These are phyloP conservation scores for Eimeria maxima DNA, from an alignment of 169 alveolate species.

Conservation along the genomic window DNA sequence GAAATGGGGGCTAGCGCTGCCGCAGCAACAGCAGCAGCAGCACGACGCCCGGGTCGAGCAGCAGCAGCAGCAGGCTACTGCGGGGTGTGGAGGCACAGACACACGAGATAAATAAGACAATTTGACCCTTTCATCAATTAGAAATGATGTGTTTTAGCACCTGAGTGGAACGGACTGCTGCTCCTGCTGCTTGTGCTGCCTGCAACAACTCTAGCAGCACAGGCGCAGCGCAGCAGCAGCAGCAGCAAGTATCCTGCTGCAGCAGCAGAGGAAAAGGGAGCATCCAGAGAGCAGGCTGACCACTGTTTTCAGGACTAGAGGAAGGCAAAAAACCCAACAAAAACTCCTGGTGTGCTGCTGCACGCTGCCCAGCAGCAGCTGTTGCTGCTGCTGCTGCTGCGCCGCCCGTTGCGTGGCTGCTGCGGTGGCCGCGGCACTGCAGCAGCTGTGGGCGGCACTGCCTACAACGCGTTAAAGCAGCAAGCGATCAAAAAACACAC, in stretches of 20 bases:
- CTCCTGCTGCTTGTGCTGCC: constrained; percentile 39
- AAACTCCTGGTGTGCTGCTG: constrained; percentile 69
- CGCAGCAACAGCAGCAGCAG: constrained; percentile 23
- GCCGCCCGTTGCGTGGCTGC: constrained; percentile 72
- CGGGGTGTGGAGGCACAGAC: constrained; percentile 43
- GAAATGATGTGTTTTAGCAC: constrained; percentile 41
- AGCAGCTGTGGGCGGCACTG: constrained; percentile 50
- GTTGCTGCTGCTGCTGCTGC: constrained; percentile 55
- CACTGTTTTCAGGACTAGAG: constrained; percentile 45
- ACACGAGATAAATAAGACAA: constrained; percentile 30
- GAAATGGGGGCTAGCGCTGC: constrained; percentile 57
- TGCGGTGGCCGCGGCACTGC: constrained; percentile 52
- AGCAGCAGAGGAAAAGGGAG: constrained; percentile 59
- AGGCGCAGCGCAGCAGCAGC: constrained; percentile 61
- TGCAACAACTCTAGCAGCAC: constrained; percentile 35
- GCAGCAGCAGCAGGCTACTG: constrained; percentile 50
- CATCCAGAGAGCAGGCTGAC: constrained; percentile 62
- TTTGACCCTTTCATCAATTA: constrained; percentile 21
- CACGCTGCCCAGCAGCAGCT: constrained; percentile 54
- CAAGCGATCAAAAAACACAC: not conserved
- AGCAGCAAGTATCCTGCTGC: constrained; percentile 60
- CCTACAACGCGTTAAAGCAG: not conserved
- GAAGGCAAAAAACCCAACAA: constrained; percentile 36
- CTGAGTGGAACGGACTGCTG: constrained; percentile 56
- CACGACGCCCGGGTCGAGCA: constrained; percentile 46